Evolutionary conservation across 1,139 yeast genomes (phyloP), one percentile per base, ranked within the genome.

Genomic region (Blastobotrys arbuscula): DNA sequence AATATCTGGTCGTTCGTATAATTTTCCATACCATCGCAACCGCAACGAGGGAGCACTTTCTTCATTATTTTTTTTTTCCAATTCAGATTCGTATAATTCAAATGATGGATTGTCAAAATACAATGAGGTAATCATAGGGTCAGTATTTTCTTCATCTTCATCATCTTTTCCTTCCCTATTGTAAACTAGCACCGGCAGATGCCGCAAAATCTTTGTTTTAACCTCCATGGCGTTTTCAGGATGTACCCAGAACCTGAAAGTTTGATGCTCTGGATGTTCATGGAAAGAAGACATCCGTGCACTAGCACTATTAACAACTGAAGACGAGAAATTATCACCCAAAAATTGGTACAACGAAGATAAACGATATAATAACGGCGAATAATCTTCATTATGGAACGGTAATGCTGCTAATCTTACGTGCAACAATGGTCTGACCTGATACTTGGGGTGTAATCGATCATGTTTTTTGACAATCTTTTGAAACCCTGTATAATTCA

Each of bases 181-280:
- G 53, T 88, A 92, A 44, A 92, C 85, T 54, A 92, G 75, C 3
- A 90, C 95, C 0, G 98, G 98, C 58, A 92, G 77, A 61, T 89
- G 96, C 66, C 97, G 84, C 63, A 92, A 77, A 56, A 92, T 87
- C 55, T 89, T 82, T 21, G 97, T 88, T 70, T 92, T 92, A 50
- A 89, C 96, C 69, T 92, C 97, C 96, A 90, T 90, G 64, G 90
- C 73, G 65, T 92, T 89, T 61, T 92, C 98, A 15, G 92, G 92
- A 64, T 92, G 97, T 45, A 92, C 77, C 98, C 98, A 92, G 68
- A 90, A 90, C 69, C 88, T 88, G 69, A 84, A 82, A 23, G 88
- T 82, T 60, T 85, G 87, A 66, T 74, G 85, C 44, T 82, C 82
- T 36, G 77, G 74, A 50, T 73, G 73, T 48, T 70, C 65, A 18